Conservation (phyloP, 192 early-diverging fungal genomes). For the Phlyctochytrium bullatum region DNA sequence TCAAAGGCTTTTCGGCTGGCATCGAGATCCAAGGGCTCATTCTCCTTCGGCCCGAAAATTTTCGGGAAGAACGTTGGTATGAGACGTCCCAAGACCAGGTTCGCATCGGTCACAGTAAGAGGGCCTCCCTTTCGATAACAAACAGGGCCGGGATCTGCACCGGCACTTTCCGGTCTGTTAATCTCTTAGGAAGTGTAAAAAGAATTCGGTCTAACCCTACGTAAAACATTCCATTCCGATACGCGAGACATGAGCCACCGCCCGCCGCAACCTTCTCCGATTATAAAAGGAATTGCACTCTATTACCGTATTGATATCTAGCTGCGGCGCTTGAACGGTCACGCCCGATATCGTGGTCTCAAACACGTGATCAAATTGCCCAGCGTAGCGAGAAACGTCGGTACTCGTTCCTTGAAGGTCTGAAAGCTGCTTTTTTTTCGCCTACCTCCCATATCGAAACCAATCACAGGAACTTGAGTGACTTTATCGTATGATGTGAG, state of each 20-base stretch:
- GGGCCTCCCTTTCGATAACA: constrained; percentile 95
- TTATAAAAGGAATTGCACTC: background rate
- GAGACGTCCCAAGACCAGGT: constrained; percentile 84
- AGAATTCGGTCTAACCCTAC: constrained; percentile 64
- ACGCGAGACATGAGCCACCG: constrained; percentile 89
- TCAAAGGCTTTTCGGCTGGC: constrained; percentile 64
- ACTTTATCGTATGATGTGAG: constrained; percentile 44
- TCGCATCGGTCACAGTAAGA: constrained; percentile 92
- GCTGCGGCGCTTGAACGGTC: constrained; percentile 91
- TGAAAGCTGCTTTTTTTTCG: constrained; percentile 21
- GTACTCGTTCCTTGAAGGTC: constrained; percentile 36
- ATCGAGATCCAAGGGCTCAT: constrained; percentile 72
- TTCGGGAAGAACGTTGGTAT: constrained; percentile 84
- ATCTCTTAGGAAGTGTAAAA: background rate
- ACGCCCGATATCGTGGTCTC: constrained; percentile 84
- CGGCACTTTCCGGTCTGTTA: constrained; percentile 71
- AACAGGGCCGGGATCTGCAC: constrained; percentile 92
- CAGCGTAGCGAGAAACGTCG: constrained; percentile 91
- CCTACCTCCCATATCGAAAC: constrained; percentile 94
- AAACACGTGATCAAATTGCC: constrained; percentile 87
- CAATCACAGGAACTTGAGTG: constrained; percentile 70
- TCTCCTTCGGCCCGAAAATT: constrained; percentile 88
- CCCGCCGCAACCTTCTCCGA: constrained; percentile 75
- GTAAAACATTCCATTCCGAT: constrained; percentile 88
- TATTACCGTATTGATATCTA: constrained; percentile 87